phyloP scores from a whole-genome alignment of 2,329 filamentous ascomycete genomes.

The Ophiosphaerella korrae region DNA sequence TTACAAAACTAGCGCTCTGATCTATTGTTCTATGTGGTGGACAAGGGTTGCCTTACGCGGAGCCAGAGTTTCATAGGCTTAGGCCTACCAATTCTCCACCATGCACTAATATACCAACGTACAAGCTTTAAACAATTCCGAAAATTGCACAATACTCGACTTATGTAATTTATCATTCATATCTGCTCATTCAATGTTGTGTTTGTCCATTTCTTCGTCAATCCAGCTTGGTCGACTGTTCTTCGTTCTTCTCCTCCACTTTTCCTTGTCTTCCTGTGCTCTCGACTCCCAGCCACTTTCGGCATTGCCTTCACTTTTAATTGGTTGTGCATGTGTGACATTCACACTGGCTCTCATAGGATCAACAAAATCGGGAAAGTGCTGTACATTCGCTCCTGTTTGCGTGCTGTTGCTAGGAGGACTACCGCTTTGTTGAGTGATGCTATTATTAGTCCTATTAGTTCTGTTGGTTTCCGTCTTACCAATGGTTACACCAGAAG shows the following conservation, averaged over 20 bases:
- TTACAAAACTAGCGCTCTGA: too few relatives aligned
- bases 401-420: slow-evolving; percentile 10
- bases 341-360: slow-evolving; percentile 23
- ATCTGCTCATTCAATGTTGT: slow-evolving; percentile 29
- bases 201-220: slow-evolving; percentile 42
- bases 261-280: slow-evolving; percentile 21
- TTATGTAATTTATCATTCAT: background rate
- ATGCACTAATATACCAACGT: too few relatives aligned
- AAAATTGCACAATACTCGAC: too few relatives aligned
- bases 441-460: background rate
- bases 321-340: slow-evolving; percentile 28
- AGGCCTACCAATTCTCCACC: too few relatives aligned
- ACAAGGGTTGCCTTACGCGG: too few relatives aligned
- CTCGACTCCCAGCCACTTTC: slow-evolving; percentile 18
- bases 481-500: slow-evolving; percentile 22
- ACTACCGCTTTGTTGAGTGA: background rate
- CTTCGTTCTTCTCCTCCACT: slow-evolving; percentile 25
- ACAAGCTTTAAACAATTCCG: too few relatives aligned
- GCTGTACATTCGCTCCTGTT: background rate
- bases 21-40: too few relatives aligned
- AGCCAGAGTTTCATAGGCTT: too few relatives aligned
- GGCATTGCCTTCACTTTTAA: background rate
- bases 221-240: slow-evolving; percentile 34
- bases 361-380: slow-evolving; percentile 40
- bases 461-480: slow-evolving; percentile 18